Evolutionary conservation across 2,329 filamentous ascomycete species (phyloP), one percentile per base, ranked within the genome.

Genomic region (Cladosporium sp.): DNA sequence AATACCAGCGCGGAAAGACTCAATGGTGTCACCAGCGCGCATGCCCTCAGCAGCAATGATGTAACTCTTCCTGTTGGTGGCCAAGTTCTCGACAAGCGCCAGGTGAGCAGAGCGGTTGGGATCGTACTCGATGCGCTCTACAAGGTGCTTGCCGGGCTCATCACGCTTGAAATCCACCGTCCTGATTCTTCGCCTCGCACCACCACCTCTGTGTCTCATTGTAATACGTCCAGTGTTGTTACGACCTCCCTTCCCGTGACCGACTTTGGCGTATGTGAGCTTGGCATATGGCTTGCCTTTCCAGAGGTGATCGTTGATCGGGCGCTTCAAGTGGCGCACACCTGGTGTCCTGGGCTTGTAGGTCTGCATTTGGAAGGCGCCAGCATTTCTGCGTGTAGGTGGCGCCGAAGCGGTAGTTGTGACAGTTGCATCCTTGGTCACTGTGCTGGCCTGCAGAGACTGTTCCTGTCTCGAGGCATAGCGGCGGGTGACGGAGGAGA

Each of bases 301-400:
- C 91, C 91, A 97, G 47, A 99, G 79, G 75, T 99, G 94, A 70
- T 97, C 92, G 76, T 97, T 97, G 76, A 97, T 88, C 14, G 94
- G 92, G 43, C 94, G 85, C 74, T 88, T 89, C 65, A 99, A 80
- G 83, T 99, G 94, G 69, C 94, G 87, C 60, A 96, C 76, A 82
- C 94, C 94, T 12, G 93, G 93, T 0, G 94, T 97, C 68, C 91
- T 87, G 37, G 94, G 94, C 74, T 90, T 97, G 76, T 97, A 99
- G 56, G 89, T 94, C 68, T 90, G 87, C 74, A 97, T 73, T 34
- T 76, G 73, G 61, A 79, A 75, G 61, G 72, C 64, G 9, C 58
- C 51, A 9, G 50, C 22, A 11, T 15, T 51, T 49, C 40, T 66
- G 72, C 69, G 65, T 74, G 74, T 68, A 64, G 38, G 59, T 37